A percentile compares a stretch with the other conserved stretches of the same genome.
Evolutionary conservation across 768 basidiomycete genomes (phyloP).

Genomic region (Xerocomellus intermedius): DNA sequence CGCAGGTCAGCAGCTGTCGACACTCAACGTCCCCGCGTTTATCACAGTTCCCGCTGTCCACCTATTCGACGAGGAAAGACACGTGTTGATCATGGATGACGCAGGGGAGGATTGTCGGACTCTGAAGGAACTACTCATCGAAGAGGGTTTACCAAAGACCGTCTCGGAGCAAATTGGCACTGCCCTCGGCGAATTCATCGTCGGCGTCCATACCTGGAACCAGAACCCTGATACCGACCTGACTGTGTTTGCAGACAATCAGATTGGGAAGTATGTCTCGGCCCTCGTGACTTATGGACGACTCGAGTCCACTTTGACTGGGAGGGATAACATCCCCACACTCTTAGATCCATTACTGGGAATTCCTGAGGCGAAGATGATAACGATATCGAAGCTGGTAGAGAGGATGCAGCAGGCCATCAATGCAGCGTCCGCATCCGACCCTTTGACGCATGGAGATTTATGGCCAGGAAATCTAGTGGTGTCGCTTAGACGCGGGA

Average conservation of each 20-base stretch:
- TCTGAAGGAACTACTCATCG: slow-evolving; percentile 42
- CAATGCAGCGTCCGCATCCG: slow-evolving; percentile 23
- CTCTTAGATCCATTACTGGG: slow-evolving; percentile 43
- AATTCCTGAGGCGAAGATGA: slow-evolving; percentile 37
- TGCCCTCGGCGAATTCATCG: slow-evolving; percentile 56
- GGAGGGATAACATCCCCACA: slow-evolving; percentile 30
- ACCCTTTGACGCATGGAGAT: slow-evolving; percentile 48
- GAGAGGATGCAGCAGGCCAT: slow-evolving; percentile 33
- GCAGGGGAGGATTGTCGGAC: slow-evolving; percentile 39
- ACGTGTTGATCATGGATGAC: slow-evolving; percentile 65
- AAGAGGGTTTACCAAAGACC: slow-evolving; percentile 29
- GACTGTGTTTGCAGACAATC: slow-evolving; percentile 40
- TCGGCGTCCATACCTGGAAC: slow-evolving; percentile 49
- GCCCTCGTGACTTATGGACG: slow-evolving; percentile 44
- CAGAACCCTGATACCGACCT: slow-evolving; percentile 29
- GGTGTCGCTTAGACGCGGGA: slow-evolving; percentile 36
- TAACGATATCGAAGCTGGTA: slow-evolving; percentile 33
- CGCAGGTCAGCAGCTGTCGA: slow-evolving; percentile 36
- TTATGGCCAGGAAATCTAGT: slow-evolving; percentile 74
- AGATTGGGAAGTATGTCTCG: slow-evolving; percentile 40
- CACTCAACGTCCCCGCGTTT: slow-evolving; percentile 31
- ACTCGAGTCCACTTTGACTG: slow-evolving; percentile 40
- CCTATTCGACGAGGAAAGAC: slow-evolving; percentile 46
- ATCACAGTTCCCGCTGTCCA: slow-evolving; percentile 51
- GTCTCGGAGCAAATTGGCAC: slow-evolving; percentile 46